Base-by-base conservation (phyloP, 2,329 filamentous ascomycete species). In the Cladophialophora immunda region DNA sequence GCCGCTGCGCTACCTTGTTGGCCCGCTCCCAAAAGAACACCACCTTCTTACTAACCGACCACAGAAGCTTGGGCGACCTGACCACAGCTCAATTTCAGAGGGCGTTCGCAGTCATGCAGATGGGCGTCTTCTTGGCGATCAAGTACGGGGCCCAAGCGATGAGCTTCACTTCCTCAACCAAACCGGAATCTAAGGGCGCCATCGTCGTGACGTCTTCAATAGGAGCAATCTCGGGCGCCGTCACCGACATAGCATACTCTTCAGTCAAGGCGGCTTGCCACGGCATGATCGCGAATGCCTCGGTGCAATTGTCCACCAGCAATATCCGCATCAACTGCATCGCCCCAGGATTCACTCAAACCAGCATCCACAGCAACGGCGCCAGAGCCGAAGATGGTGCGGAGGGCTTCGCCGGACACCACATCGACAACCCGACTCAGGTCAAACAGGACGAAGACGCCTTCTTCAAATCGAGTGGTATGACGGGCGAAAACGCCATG, bases 321-420 rank as follows among this genome's bases (percentile, higher is more conserved):
- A 62, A 62, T 27, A 62, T 62, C 27, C 36, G 58, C 8, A 32
- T 62, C n/a, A 62, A 62, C 30, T 22, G 22, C 30, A n/a, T 62
- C 0, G 36, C 38, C 6, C 58, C 58, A 6, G 58, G 58, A 7
- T 29, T 55, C 30, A 30, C 29, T 7, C 27, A 36, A 11, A 27
- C 58, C 7, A 62, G 58, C 58, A 22, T 62, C 11, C 29, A 25
- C 5, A 25, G 13, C 36, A 55, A 27, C n/a, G 36, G 45, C n/a
- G 29, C 38, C 19, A 9, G 27, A 5, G 36, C 36, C 13, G 13
- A 38, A 17, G 4, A 38, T 15, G 36, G 17, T 15, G 17, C 6
- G 13, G 36, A 38, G 36, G 29, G 29, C 4, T 30, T 30, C 8
- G 29, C 29, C 29, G 29, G 29, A 8, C 29, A 4, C 8, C 29